These are phyloP conservation scores for Pseudogymnoascus sp. DNA, from an alignment of 2,329 filamentous ascomycete genomes.

Conservation along the genomic window DNA sequence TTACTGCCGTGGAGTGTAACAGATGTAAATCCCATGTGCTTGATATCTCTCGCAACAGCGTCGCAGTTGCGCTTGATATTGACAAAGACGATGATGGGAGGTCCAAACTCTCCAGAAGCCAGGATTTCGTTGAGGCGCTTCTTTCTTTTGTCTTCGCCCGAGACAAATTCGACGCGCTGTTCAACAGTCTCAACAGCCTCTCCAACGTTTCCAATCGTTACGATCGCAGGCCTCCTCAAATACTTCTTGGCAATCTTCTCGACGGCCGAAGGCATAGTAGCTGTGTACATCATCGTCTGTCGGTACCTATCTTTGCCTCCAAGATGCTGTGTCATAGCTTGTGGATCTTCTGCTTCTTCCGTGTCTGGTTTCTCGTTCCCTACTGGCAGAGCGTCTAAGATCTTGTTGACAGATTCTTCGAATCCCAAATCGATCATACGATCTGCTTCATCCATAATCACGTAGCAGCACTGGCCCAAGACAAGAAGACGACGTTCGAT, in stretches of 20 bases:
- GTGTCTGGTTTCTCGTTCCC: conserved; percentile 91
- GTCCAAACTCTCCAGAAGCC: conserved; percentile 65
- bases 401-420: conserved; percentile 95
- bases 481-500: conserved; percentile 90
- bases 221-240: conserved; percentile 81
- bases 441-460: conserved; percentile 99
- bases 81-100: conserved; percentile 98
- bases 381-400: conserved; percentile 87
- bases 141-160: conserved; percentile 92
- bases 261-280: conserved; percentile 88
- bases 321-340: conserved; percentile 75
- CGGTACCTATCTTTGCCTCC: conserved; percentile 73
- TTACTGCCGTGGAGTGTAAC: conserved; percentile 94
- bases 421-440: conserved; percentile 99
- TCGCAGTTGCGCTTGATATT: conserved; percentile 99
- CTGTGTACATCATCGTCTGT: conserved; percentile 99
- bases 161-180: conserved; percentile 86
- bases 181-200: conserved; percentile 97
- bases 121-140: conserved; percentile 91
- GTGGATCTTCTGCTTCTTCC: conserved; percentile 79
- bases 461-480: conserved; percentile 91
- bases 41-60: conserved; percentile 87
- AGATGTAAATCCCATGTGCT: conserved; percentile 81
- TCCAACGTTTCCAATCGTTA: conserved; percentile 88
- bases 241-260: conserved; percentile 98